Evolutionary conservation across 306 rosid species (phyloP).

Genomic region (Malus fusca): DNA sequence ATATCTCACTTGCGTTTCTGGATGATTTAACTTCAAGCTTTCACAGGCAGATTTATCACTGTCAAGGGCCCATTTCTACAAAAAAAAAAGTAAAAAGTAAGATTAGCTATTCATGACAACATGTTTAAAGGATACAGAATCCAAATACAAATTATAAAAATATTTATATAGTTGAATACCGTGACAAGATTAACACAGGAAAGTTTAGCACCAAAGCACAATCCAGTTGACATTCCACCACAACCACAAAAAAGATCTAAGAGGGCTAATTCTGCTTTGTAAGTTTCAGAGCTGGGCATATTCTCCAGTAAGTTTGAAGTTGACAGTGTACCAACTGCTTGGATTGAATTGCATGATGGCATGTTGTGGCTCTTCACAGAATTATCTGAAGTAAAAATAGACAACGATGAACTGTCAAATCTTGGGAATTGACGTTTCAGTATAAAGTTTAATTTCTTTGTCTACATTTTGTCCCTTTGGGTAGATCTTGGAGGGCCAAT

Average conservation of each 20-base stretch:
- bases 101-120: conserved; percentile 1
- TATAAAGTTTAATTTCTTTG: conserved; percentile 1
- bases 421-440: conserved; percentile 10
- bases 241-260: conserved; percentile 88
- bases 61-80: conserved; percentile 91
- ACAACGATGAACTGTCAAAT: conserved; percentile 5
- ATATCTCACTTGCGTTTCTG: conserved; percentile 58
- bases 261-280: conserved; percentile 39
- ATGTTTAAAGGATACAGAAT: background rate
- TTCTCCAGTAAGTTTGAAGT: conserved; percentile 20
- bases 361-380: conserved; percentile 20
- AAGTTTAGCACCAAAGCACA: conserved; percentile 76
- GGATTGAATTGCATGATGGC: conserved; percentile 19
- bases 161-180: conserved; percentile 32
- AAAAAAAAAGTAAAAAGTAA: conserved; percentile 19
- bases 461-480: background rate
- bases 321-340: conserved; percentile 22
- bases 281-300: conserved; percentile 20
- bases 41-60: conserved; percentile 53
- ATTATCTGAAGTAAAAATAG: conserved; percentile 41
- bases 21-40: conserved; percentile 79
- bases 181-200: conserved; percentile 65
- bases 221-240: conserved; percentile 98
- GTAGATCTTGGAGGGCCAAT: background rate
- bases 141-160: conserved; percentile 10